phyloP scores from a whole-genome alignment of 352 stramenopile genomes.

The Thraustochytrium striatum region DNA sequence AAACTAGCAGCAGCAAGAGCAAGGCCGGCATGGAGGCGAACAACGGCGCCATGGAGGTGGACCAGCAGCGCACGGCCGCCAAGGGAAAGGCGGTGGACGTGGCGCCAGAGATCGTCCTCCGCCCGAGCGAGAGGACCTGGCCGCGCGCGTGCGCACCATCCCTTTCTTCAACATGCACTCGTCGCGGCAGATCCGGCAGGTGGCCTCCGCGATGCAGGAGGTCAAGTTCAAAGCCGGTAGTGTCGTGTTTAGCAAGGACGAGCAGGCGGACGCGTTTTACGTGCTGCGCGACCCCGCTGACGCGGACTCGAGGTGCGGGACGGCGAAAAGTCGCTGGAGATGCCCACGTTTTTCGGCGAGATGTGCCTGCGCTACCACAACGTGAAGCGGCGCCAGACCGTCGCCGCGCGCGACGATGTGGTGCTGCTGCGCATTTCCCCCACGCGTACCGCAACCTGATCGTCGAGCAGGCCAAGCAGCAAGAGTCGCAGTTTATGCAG shows the following conservation, averaged over 20 bases:
- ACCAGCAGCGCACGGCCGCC: neutral
- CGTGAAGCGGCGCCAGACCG: slow-evolving; percentile 76
- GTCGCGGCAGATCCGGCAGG: slow-evolving; percentile 73
- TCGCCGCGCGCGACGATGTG: slow-evolving; percentile 79
- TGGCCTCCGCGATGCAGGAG: slow-evolving; percentile 80
- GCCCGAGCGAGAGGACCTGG: neutral
- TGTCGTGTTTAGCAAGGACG: slow-evolving; percentile 80
- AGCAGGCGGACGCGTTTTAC: slow-evolving; percentile 87
- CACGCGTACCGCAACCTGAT: slow-evolving; percentile 81
- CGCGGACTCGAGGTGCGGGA: slow-evolving; percentile 76
- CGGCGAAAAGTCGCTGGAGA: slow-evolving; percentile 42
- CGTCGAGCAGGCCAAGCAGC: slow-evolving; percentile 71
- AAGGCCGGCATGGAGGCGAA: neutral
- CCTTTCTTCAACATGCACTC: slow-evolving; percentile 80
- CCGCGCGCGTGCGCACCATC: neutral
- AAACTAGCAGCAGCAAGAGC: neutral
- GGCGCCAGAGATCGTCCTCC: neutral
- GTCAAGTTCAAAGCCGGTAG: slow-evolving; percentile 68
- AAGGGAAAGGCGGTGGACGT: neutral
- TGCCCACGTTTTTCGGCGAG: slow-evolving; percentile 76
- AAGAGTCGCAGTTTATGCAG: slow-evolving; percentile 61
- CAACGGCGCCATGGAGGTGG: neutral
- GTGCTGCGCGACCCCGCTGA: slow-evolving; percentile 74
- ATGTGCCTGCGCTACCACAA: slow-evolving; percentile 79
- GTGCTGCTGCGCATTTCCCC: slow-evolving; percentile 85